phyloP scores from a whole-genome alignment of 2,329 filamentous ascomycete species.

The Cercospora sesami region DNA sequence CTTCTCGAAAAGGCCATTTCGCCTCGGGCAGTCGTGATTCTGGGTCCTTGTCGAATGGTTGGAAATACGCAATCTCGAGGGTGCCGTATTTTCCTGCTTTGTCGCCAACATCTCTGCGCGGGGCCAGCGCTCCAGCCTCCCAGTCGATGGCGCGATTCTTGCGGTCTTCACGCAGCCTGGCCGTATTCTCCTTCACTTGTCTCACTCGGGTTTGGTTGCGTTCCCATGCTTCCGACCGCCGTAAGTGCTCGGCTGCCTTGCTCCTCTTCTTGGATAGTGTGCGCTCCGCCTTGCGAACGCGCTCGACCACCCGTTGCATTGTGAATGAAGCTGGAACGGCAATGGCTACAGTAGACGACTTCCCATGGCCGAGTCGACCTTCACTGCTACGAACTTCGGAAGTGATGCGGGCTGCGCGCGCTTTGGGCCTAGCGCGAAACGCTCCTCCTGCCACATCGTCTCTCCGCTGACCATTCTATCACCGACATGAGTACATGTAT shows the following conservation, averaged over 20 bases:
- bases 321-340: background rate
- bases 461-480: background rate
- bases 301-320: conserved; percentile 26
- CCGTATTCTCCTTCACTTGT: conserved; percentile 29
- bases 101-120: conserved; percentile 69
- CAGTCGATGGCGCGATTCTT: conserved; percentile 70
- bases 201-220: conserved; percentile 32
- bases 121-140: conserved; percentile 73
- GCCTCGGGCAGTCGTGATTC: conserved; percentile 19
- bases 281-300: conserved; percentile 19
- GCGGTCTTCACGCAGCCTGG: conserved; percentile 51
- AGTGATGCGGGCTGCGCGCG: background rate
- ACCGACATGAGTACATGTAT: background rate
- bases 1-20: conserved; percentile 45
- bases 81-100: conserved; percentile 61
- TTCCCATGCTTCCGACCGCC: conserved; percentile 35
- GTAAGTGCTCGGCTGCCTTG: conserved; percentile 11
- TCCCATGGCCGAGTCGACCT: background rate
- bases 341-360: background rate
- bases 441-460: background rate
- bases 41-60: conserved; percentile 33
- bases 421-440: background rate
- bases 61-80: conserved; percentile 26
- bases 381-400: background rate
- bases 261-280: conserved; percentile 13